phyloP scores from a whole-genome alignment of 805 yeast genomes.

The Lipomyces oligophaga region DNA sequence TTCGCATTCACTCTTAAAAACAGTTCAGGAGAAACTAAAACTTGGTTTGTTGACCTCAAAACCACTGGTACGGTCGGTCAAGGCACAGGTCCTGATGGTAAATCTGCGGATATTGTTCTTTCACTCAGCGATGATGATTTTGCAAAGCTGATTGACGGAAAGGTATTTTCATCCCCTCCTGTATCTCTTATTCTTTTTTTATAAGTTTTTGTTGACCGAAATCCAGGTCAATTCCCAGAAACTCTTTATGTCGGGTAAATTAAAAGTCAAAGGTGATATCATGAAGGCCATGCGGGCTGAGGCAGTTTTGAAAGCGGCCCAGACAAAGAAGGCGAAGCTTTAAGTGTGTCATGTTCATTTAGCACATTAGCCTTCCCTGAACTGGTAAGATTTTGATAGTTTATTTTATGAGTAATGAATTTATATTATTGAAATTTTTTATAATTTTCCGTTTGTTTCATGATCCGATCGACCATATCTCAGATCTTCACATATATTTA shows the following conservation, averaged over 20 bases:
- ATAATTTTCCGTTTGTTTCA: neutral
- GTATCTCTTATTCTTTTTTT: neutral
- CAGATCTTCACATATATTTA: no score
- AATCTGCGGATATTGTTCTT: slow-evolving; percentile 59
- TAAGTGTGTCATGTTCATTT: slow-evolving; percentile 5
- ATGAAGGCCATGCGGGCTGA: slow-evolving; percentile 68
- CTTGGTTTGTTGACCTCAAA: slow-evolving; percentile 70
- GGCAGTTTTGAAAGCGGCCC: slow-evolving; percentile 29
- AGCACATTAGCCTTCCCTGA: no score
- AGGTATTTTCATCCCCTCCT: slow-evolving; percentile 35
- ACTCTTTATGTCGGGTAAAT: slow-evolving; percentile 76
- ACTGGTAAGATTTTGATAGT: no score
- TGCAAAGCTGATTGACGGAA: slow-evolving; percentile 66
- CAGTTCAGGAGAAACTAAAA: slow-evolving; percentile 53
- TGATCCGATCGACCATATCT: neutral
- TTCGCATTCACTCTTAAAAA: slow-evolving; percentile 66
- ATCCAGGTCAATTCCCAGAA: slow-evolving; percentile 66
- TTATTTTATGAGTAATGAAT: no score
- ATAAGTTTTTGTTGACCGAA: neutral
- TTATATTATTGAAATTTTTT: no score
- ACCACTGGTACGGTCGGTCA: slow-evolving; percentile 51
- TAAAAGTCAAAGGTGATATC: slow-evolving; percentile 84
- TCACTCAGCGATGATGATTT: slow-evolving; percentile 65
- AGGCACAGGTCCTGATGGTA: slow-evolving; percentile 42
- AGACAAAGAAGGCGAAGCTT: slow-evolving; percentile 28